phyloP scores from a whole-genome alignment of 1,284 basidiomycete genomes.

The Ceratobasidium sp. region DNA sequence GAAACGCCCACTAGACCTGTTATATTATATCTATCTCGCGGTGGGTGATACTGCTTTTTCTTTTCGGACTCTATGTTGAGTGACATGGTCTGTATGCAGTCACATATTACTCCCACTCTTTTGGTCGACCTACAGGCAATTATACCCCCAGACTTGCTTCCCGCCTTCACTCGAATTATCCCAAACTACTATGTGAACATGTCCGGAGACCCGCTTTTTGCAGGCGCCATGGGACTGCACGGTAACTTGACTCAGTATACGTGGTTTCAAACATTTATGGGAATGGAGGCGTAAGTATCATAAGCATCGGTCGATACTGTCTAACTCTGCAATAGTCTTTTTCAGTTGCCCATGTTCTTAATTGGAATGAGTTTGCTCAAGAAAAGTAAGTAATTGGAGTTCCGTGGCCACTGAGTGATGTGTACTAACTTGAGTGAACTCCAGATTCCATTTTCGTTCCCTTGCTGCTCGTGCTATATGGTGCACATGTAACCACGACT shows the following conservation, averaged over 20 bases:
- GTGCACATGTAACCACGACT: constrained; percentile 35
- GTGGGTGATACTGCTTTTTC: constrained; percentile 54
- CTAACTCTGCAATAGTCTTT: constrained; percentile 58
- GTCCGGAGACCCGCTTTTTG: constrained; percentile 72
- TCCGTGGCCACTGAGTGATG: too few relatives aligned
- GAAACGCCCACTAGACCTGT: constrained; percentile 66
- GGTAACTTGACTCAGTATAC: constrained; percentile 53
- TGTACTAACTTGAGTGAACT: background rate
- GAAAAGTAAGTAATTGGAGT: constrained; percentile 60
- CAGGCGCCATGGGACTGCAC: constrained; percentile 61
- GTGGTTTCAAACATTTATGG: constrained; percentile 75
- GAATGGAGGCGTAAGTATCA: constrained; percentile 60
- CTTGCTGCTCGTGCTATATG: constrained; percentile 27
- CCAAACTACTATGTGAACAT: constrained; percentile 59
- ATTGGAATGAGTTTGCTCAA: constrained; percentile 73
- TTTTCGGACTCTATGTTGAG: constrained; percentile 3
- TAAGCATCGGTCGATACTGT: background rate
- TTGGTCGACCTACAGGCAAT: constrained; percentile 74
- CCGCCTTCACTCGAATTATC: constrained; percentile 55
- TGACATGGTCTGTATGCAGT: constrained; percentile 53
- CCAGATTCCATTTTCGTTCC: constrained; percentile 31
- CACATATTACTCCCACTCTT: constrained; percentile 71
- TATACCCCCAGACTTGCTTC: constrained; percentile 66
- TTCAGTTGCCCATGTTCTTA: constrained; percentile 82
- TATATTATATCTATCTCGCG: constrained; percentile 72